These are phyloP conservation scores for Zalerion maritima DNA, from an alignment of 495 filamentous ascomycete genomes.

Conservation along the genomic window DNA sequence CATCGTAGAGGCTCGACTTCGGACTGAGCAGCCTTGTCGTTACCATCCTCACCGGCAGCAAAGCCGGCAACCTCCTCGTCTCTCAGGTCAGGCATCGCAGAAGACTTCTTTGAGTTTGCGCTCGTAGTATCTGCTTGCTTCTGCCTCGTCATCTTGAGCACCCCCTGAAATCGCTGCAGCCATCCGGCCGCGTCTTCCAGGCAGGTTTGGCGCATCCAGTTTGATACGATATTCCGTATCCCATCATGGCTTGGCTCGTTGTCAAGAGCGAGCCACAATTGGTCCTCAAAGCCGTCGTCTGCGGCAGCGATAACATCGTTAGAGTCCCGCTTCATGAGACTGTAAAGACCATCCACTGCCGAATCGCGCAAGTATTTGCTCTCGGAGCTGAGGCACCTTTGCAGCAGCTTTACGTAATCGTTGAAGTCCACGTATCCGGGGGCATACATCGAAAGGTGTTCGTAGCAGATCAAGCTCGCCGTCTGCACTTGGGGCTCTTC, in stretches of 20 bases:
- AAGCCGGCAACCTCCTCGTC: constrained; percentile 97
- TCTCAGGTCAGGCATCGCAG: constrained; percentile 55
- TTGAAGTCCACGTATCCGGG: constrained; percentile 70
- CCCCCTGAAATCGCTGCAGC: constrained; percentile 75
- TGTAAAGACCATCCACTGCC: constrained; percentile 78
- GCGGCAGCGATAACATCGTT: constrained; percentile 60
- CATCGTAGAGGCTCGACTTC: constrained; percentile 83
- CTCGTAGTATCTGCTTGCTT: constrained; percentile 38
- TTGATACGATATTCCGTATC: constrained; percentile 66
- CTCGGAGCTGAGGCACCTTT: constrained; percentile 57
- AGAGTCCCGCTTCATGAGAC: constrained; percentile 86
- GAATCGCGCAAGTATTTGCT: constrained; percentile 55
- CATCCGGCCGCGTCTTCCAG: constrained; percentile 62
- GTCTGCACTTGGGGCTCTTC: constrained; percentile 54
- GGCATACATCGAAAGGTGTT: constrained; percentile 88
- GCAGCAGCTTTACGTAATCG: constrained; percentile 68
- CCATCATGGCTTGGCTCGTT: constrained; percentile 56
- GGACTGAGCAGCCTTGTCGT: constrained; percentile 39
- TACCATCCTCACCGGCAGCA: constrained; percentile 52
- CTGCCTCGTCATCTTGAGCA: constrained; percentile 71
- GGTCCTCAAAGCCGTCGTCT: constrained; percentile 66
- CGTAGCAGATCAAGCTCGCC: constrained; percentile 68
- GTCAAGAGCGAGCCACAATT: constrained; percentile 82
- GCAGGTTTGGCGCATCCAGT: constrained; percentile 82
- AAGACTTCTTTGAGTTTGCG: constrained; percentile 31